Conservation (phyloP, 345 rosid species). For the Melaleuca alternifolia region DNA sequence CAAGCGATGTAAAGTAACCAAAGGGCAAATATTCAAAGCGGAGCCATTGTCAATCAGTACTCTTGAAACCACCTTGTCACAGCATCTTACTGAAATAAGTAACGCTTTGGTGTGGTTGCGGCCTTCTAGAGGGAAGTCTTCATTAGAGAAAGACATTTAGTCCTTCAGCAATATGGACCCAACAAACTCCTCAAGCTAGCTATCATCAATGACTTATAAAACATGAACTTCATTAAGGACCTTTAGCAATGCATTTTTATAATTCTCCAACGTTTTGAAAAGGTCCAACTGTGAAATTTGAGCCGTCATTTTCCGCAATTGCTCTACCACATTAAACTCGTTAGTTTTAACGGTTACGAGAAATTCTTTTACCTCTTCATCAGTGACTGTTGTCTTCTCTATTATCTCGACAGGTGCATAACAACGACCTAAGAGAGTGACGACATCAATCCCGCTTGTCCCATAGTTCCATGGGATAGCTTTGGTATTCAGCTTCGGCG, state of each 20-base stretch:
- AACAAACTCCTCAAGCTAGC: background rate
- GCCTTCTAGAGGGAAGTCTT: background rate
- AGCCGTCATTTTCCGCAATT: background rate
- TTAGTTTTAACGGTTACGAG: background rate
- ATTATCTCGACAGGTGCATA: background rate
- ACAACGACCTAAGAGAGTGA: background rate
- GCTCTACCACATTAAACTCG: background rate
- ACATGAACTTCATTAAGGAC: background rate
- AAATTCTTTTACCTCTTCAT: background rate
- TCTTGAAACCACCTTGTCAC: background rate
- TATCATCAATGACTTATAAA: background rate
- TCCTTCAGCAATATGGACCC: background rate
- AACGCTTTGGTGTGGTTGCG: background rate
- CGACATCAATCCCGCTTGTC: too few species aligned
- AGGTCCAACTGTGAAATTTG: background rate
- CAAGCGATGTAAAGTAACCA: background rate
- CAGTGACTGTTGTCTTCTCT: background rate
- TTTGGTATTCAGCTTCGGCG: too few species aligned
- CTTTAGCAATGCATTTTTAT: background rate
- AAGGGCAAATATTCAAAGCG: background rate
- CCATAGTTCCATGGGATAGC: too few species aligned
- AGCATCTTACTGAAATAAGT: background rate
- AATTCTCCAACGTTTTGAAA: background rate
- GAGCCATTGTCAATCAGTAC: background rate
- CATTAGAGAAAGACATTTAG: background rate